These are phyloP conservation scores for Gentiana macrophylla DNA, from an alignment of 257 asterid genomes.

Conservation along the genomic window DNA sequence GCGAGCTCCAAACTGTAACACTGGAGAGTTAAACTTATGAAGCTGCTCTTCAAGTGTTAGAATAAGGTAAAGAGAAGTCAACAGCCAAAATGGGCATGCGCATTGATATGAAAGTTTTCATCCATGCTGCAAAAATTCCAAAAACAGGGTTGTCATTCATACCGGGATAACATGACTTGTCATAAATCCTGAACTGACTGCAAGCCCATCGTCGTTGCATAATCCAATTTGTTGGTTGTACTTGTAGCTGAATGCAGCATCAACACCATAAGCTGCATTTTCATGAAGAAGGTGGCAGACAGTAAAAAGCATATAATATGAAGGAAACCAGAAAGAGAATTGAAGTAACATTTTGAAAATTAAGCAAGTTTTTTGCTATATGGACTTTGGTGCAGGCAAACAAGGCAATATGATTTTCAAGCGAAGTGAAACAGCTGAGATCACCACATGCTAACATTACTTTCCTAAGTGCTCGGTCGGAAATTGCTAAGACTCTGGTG, in stretches of 20 bases:
- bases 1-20: no score
- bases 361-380: not conserved
- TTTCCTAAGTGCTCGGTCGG: not conserved
- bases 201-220: conserved; percentile 73
- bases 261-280: conserved; percentile 83
- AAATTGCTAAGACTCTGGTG: conserved; percentile 1
- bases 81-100: no score
- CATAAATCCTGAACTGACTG: conserved; percentile 79
- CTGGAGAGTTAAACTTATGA: no score
- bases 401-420: no score
- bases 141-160: conserved; percentile 21
- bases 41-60: no score
- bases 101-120: no score
- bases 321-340: no score
- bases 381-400: no score
- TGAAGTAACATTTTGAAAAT: not conserved
- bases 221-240: conserved; percentile 71
- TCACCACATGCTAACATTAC: no score
- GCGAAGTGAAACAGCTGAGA: no score
- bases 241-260: conserved; percentile 91
- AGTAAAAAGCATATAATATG: not conserved
- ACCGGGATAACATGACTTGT: conserved; percentile 96
- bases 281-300: conserved; percentile 3
- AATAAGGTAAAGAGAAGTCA: no score
- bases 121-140: no score